Base-by-base conservation (phyloP, 495 filamentous ascomycete species). In the Xylaria nigripes region DNA sequence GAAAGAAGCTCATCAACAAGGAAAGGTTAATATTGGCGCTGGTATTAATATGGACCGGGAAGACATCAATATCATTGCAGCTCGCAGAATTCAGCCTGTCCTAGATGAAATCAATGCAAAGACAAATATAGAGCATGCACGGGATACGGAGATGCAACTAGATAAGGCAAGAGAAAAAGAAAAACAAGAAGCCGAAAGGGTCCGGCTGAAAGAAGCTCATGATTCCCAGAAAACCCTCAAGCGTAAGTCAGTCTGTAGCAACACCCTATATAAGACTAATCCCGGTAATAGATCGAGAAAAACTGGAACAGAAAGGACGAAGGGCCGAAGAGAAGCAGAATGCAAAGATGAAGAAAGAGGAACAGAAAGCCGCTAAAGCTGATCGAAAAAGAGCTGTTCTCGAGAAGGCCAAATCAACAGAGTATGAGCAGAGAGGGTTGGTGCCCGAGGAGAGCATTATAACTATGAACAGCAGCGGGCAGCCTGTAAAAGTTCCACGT, bases 91-190 rank as follows among this genome's bases (percentile, higher is more conserved):
- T n/a, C 87, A 89, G 67, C 93, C 93, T 16, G 81, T 93, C 0
- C 67, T 98, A n/a, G 87, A 96, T 62, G 89, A 95, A 59, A 94
- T 98, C 34, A 82, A 83, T 45, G 83, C 85, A 18, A 83, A 80
- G 29, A 85, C 86, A 0, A 87, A 92, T 61, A 72, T 72, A 45
- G 82, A 87, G 60, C 74, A 76, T 46, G 74, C 82, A 55, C 75
- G 84, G 19, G 76, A 81, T 44, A 79, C 77, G 5, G 80, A 80
- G 46, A 43, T 70, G 18, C 72, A 68, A 56, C 10, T 61, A 32
- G 77, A 79, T n/a, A 69, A 76, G 62, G 74, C 78, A 48, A 72
- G 66, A 30, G 68, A 69, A 38, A 74, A 70, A 46, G 69, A 68
- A 54, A 72, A 78, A 46, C 68, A 62, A 21, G 73, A 75, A 51